Evolutionary conservation across 2,329 filamentous ascomycete species (phyloP), one percentile per base, ranked within the genome.

Genomic region (Trichophyton equinum): DNA sequence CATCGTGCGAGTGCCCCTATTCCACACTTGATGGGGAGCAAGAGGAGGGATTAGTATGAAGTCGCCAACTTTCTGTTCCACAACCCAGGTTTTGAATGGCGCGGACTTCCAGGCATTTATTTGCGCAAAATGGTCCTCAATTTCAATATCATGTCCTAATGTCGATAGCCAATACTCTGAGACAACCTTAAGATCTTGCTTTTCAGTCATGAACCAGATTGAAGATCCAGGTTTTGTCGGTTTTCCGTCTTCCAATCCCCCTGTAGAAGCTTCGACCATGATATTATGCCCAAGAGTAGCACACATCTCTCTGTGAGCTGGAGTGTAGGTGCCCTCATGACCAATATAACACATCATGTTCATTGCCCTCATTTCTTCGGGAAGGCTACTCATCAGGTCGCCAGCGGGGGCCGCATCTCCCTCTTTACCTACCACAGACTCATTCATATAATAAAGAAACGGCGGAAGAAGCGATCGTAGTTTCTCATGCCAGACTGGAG

Each of bases 261-360:
- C 78, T 51, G 74, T 75, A 0, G 92, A 97, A 1, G 91, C 85
- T 66, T 96, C 90, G 1, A 99, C 91, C 94, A 99, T 97, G 67
- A 99, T 92, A 69, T 99, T 99, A 66, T 99, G 94, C 0, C 94
- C 92, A 11, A 97, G 77, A 40, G 88, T 95, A 11, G 90, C 94
- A 73, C 94, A 99, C 94, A 99, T 99, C 73, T 99, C 94, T 66
- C 90, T 85, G 75, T 99, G 94, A 0, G 91, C 86, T 8, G 94
- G 92, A 0, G 94, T 99, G 70, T 92, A 97, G 0, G 94, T 99
- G 4, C 94, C 94, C 76, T 99, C 94, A 68, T 97, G 92, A 0
- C 94, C 94, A 67, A 97, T 87, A 69, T 99, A 99, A 72, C 92
- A 97, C 94, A 96, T 96, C 67, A 99, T 79, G 65, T 99, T 99